Base-by-base conservation (phyloP, 305 asterid species). In the Nicotiana rustica region DNA sequence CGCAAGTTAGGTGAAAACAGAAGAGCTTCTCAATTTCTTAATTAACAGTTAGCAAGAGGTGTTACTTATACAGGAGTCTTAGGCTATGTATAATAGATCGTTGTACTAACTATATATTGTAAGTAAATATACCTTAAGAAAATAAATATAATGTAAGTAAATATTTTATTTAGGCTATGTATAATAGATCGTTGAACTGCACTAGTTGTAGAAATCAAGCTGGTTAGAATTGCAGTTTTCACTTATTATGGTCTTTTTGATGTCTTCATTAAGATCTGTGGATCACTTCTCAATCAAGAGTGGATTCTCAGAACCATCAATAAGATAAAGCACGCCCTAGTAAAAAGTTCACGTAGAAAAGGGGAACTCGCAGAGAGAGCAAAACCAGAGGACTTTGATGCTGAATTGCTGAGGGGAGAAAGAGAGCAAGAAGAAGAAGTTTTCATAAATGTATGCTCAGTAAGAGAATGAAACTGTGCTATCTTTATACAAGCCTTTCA, bases 341-440 rank as follows among this genome's bases (percentile, higher is more conserved):
- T 2, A 66, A n/a, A 66, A 14, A 31, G 70, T 31, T 66, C 19
- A 66, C 70, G 36, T 66, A 31, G 70, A 13, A 31, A 66, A 31
- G 70, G 44, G 5, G 70, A 66, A 29, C 70, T 66, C 44, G 1
- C 15, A 29, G 38, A 65, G 44, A 65, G 70, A 65, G 70, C 14
- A 66, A 66, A 66, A 12, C 13, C n/a, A 13, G 19, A 66, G 6
- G 70, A 66, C 38, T 29, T 66, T 66, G 70, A 66, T 66, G 70
- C 70, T 5, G 73, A 66, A 17, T 66, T 66, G 12, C 21, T 66
- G 73, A 14, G 12, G 47, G 18, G 7, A 4, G 47, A 66, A 66
- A 66, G 41, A 66, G 21, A 66, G 47, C 3, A 8, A 33, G 73
- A 66, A 33, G 47, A 5, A 66, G 6, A 14, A 14, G 4, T 66